These are phyloP conservation scores for Parietaria judaica DNA, from an alignment of 306 rosid genomes.

Conservation along the genomic window DNA sequence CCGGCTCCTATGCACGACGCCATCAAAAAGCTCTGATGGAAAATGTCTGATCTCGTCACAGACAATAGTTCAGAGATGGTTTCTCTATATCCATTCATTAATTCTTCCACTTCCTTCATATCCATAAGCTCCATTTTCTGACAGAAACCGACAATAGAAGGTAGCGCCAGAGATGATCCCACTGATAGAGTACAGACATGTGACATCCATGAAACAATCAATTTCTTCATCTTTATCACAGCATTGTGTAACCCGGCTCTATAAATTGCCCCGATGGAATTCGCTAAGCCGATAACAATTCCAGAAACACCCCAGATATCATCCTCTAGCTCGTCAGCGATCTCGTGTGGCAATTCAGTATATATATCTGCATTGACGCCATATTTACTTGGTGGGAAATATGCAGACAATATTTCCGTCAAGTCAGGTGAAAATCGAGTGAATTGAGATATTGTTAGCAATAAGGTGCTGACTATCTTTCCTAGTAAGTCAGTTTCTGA, in stretches of 20 bases:
- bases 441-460: conserved; percentile 40
- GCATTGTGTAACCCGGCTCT: conserved; percentile 59
- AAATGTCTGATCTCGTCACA: conserved; percentile 43
- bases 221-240: conserved; percentile 60
- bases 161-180: conserved; percentile 90
- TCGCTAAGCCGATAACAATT: conserved; percentile 82
- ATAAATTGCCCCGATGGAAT: conserved; percentile 58
- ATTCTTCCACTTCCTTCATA: conserved; percentile 47
- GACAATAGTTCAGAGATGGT: conserved; percentile 59
- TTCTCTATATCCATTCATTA: conserved; percentile 52
- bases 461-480: conserved; percentile 49
- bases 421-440: conserved; percentile 47
- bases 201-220: conserved; percentile 78
- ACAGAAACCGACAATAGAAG: conserved; percentile 61
- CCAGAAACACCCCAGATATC: conserved; percentile 98
- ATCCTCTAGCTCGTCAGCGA: conserved; percentile 50
- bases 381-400: conserved; percentile 33
- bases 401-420: conserved; percentile 49
- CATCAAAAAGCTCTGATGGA: conserved; percentile 68
- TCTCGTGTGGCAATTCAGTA: conserved; percentile 32
- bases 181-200: conserved; percentile 45
- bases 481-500: conserved; percentile 61
- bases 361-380: conserved; percentile 25
- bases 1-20: conserved; percentile 91
- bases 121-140: conserved; percentile 71